Evolutionary conservation across 352 stramenopile genomes (phyloP).

Genomic region (Phytopythium chamaehyphon): DNA sequence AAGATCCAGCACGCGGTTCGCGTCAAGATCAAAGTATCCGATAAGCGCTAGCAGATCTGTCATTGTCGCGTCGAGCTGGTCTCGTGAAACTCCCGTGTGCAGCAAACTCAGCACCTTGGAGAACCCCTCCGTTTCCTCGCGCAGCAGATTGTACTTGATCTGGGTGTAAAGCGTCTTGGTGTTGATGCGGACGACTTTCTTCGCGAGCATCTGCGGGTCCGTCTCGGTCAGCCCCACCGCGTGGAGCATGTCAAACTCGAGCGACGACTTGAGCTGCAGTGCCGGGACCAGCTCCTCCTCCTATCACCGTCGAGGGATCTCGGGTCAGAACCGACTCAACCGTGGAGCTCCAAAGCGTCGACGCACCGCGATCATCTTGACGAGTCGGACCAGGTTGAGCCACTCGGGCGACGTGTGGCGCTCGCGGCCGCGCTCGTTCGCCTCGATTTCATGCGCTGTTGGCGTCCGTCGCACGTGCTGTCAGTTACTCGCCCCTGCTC

Average conservation of each 20-base stretch:
- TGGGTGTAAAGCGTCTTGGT: slow-evolving; percentile 92
- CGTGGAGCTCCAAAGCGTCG: not conserved
- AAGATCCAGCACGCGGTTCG: slow-evolving; percentile 94
- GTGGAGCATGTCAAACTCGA: slow-evolving; percentile 78
- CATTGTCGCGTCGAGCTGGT: slow-evolving; percentile 62
- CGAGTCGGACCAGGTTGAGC: slow-evolving; percentile 59
- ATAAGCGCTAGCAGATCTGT: slow-evolving; percentile 76
- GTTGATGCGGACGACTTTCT: slow-evolving; percentile 83
- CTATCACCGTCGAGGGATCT: slow-evolving; percentile 7
- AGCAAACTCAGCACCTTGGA: slow-evolving; percentile 89
- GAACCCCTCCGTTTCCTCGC: slow-evolving; percentile 96
- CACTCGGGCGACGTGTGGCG: slow-evolving; percentile 65
- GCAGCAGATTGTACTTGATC: slow-evolving; percentile 96
- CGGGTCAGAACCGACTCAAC: not conserved
- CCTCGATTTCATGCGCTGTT: slow-evolving; percentile 67
- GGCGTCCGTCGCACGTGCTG: not conserved
- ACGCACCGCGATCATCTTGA: slow-evolving; percentile 51
- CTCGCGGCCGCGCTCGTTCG: slow-evolving; percentile 58
- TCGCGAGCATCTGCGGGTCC: slow-evolving; percentile 46
- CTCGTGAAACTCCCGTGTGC: slow-evolving; percentile 60
- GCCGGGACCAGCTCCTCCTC: slow-evolving; percentile 64
- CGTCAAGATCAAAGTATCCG: slow-evolving; percentile 94
- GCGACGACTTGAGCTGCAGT: slow-evolving; percentile 50
- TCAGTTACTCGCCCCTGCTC: not conserved
- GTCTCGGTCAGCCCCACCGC: slow-evolving; percentile 43